phyloP scores from a whole-genome alignment of 2,329 filamentous ascomycete species.

The Colletotrichum chrysophilum region DNA sequence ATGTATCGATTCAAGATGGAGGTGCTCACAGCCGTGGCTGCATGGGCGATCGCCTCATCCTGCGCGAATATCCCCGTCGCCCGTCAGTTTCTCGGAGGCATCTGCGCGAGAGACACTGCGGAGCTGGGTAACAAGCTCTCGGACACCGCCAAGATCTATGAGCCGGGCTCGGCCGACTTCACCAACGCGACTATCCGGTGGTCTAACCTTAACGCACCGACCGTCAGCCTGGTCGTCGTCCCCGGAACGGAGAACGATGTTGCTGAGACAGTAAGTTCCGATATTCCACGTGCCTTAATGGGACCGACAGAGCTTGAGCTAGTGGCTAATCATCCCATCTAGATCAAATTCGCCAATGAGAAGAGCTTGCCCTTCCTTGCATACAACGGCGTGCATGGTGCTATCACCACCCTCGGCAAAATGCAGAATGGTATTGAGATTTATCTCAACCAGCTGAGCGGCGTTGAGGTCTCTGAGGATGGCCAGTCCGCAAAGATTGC shows the following conservation, averaged over 20 bases:
- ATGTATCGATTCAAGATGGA: conserved; percentile 24
- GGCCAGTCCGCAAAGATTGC: conserved; percentile 51
- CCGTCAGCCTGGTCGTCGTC: conserved; percentile 50
- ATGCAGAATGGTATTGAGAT: conserved; percentile 58
- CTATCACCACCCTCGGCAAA: conserved; percentile 50
- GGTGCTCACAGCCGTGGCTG: conserved; percentile 29
- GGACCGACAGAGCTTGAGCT: background rate
- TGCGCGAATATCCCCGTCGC: conserved; percentile 21
- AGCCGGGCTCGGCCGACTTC: conserved; percentile 45
- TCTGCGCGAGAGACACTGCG: conserved; percentile 22
- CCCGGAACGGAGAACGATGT: conserved; percentile 54
- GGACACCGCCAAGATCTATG: conserved; percentile 42
- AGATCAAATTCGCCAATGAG: conserved; percentile 49
- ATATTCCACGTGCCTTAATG: background rate
- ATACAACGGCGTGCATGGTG: conserved; percentile 57
- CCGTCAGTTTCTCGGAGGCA: conserved; percentile 12
- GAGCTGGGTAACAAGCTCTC: conserved; percentile 40
- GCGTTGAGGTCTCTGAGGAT: conserved; percentile 45
- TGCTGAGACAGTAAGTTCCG: conserved; percentile 44
- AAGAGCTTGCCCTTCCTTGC: conserved; percentile 55
- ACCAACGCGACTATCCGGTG: conserved; percentile 43
- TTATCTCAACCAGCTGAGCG: conserved; percentile 47
- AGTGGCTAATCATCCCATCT: background rate
- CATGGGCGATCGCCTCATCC: conserved; percentile 28
- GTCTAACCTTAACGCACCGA: conserved; percentile 49